These are phyloP conservation scores for Hypoxylon fuscum DNA, from an alignment of 495 filamentous ascomycete genomes.

Conservation along the genomic window DNA sequence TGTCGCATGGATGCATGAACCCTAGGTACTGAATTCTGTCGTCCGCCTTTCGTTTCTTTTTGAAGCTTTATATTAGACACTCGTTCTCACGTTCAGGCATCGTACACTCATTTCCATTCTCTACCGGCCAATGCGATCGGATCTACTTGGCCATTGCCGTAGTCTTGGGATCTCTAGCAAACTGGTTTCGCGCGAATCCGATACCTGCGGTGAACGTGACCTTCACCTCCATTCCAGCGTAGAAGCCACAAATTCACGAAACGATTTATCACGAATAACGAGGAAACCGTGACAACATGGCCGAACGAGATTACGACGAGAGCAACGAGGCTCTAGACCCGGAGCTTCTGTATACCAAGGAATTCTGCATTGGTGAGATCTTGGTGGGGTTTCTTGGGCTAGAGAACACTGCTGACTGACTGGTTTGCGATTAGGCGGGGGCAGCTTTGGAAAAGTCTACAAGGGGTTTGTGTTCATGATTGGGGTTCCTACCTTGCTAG, in stretches of 20 bases:
- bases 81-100: conserved; percentile 10
- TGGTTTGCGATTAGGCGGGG: conserved; percentile 67
- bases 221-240: conserved; percentile 37
- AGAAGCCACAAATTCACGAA: conserved; percentile 31
- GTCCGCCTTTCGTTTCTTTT: conserved; percentile 29
- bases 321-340: conserved; percentile 70
- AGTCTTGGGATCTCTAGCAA: conserved; percentile 2
- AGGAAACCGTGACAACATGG: conserved; percentile 45
- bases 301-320: conserved; percentile 55
- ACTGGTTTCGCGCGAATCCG: neutral
- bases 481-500: neutral
- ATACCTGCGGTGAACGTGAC: neutral
- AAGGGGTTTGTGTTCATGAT: conserved; percentile 72
- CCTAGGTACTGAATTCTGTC: conserved; percentile 6
- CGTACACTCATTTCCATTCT: conserved; percentile 20
- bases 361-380: conserved; percentile 86
- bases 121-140: conserved; percentile 1
- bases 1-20: conserved; percentile 39
- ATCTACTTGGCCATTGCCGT: conserved; percentile 4
- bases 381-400: conserved; percentile 14
- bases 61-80: conserved; percentile 30
- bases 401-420: conserved; percentile 22
- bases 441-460: conserved; percentile 95
- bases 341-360: conserved; percentile 88
- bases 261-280: conserved; percentile 31